A percentile compares a stretch with the other conserved stretches of the same genome.
These are phyloP conservation scores for Perkinsus chesapeaki DNA, from an alignment of 169 alveolate species.

Conservation along the genomic window DNA sequence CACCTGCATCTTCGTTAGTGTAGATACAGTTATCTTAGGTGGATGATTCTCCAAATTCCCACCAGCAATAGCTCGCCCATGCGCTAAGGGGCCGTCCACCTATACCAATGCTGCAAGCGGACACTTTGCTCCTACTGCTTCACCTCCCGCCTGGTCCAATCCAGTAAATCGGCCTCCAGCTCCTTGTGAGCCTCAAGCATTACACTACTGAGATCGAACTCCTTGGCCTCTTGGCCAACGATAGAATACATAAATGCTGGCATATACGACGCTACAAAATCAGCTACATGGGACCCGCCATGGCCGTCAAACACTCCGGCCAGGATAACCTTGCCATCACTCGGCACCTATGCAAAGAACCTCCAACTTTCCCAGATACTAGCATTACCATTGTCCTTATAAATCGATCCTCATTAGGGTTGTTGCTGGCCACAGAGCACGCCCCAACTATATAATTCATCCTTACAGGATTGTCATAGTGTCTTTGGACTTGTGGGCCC, in stretches of 20 bases:
- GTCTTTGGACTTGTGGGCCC: not conserved
- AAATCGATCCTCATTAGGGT: not conserved
- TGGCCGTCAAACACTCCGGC: slow-evolving; percentile 11
- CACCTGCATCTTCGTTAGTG: not conserved
- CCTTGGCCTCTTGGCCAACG: not conserved
- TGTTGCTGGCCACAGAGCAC: not conserved
- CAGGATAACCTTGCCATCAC: not conserved
- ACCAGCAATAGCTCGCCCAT: not conserved
- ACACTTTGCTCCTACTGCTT: not conserved
- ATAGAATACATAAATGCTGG: not conserved
- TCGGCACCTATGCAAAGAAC: not conserved
- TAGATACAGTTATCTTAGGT: not conserved
- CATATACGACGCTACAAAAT: slow-evolving; percentile 3
- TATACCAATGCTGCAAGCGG: not conserved
- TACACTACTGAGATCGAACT: not conserved
- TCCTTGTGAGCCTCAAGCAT: not conserved
- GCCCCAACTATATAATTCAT: not conserved
- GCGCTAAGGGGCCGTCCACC: not conserved
- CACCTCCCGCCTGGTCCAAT: not conserved
- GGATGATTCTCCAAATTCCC: not conserved
- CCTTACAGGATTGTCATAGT: not conserved
- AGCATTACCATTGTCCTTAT: not conserved
- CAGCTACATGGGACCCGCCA: slow-evolving; percentile 7
- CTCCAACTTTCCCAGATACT: not conserved
- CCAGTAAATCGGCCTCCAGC: not conserved